Evolutionary conservation across 768 basidiomycete genomes (phyloP).

Genomic region (Panaeolus cyanescens): DNA sequence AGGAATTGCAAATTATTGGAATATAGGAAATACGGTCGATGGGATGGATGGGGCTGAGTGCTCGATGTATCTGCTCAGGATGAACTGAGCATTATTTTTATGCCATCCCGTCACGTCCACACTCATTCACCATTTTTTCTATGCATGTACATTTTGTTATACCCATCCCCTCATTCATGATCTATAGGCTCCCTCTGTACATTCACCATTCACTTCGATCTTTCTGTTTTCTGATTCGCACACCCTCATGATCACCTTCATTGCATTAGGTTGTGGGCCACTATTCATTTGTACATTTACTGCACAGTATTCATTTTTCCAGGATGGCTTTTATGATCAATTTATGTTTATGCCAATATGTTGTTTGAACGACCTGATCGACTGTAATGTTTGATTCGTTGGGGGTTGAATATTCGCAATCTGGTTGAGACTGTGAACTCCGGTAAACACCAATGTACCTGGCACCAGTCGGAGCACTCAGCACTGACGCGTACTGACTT

Average conservation of each 20-base stretch:
- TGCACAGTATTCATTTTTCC: background rate
- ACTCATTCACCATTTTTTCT: background rate
- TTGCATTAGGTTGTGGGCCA: background rate
- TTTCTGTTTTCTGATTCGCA: background rate
- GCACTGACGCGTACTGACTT: no score
- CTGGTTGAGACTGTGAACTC: no score
- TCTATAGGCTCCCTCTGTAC: background rate
- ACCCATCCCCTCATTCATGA: background rate
- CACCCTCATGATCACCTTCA: background rate
- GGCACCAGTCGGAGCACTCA: no score
- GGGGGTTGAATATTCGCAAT: no score
- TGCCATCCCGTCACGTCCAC: background rate
- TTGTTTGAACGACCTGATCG: no score
- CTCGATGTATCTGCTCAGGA: background rate
- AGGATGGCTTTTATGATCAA: background rate
- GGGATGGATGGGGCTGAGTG: slow-evolving; percentile 82
- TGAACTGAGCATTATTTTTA: background rate
- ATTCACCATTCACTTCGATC: background rate
- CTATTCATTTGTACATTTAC: slow-evolving; percentile 5
- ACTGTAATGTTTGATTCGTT: no score
- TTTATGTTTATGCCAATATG: background rate
- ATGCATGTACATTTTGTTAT: background rate
- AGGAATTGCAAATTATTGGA: slow-evolving; percentile 73
- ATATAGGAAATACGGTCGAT: slow-evolving; percentile 80
- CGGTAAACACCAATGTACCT: no score